Conservation (phyloP, 2,329 filamentous ascomycete species). For the Fusarium dimerum region DNA sequence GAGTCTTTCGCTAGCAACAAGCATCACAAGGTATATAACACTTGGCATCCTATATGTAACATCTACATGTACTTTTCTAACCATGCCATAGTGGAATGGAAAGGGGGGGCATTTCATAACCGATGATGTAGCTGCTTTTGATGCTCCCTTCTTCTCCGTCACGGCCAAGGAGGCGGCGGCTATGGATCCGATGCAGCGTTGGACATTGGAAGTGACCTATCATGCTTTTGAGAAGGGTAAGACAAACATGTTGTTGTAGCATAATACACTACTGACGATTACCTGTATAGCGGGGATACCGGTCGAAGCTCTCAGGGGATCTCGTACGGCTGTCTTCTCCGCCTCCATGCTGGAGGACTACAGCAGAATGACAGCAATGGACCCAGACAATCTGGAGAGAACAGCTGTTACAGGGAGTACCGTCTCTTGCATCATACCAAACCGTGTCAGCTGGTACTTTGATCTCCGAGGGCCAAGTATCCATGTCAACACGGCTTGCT, state of each 20-base stretch:
- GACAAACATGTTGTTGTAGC: no score
- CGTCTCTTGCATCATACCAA: constrained; percentile 33
- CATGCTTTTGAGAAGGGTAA: constrained; percentile 35
- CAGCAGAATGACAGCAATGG: constrained; percentile 30
- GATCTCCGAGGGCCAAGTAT: constrained; percentile 18
- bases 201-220: constrained; percentile 37
- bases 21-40: constrained; percentile 1
- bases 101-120: constrained; percentile 8
- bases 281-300: constrained; percentile 31
- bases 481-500: constrained; percentile 21
- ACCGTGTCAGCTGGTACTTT: constrained; percentile 43
- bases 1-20: constrained; percentile 1
- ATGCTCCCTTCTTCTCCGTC: constrained; percentile 41
- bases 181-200: constrained; percentile 41
- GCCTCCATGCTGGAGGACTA: constrained; percentile 42
- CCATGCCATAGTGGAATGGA: neutral
- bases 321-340: constrained; percentile 37
- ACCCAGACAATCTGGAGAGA: constrained; percentile 35
- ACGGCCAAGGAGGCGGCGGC: constrained; percentile 7
- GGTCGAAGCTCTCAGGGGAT: constrained; percentile 29
- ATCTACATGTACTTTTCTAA: no score
- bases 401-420: constrained; percentile 30
- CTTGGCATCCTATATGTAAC: no score
- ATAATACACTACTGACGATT: no score
- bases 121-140: constrained; percentile 37